These are phyloP conservation scores for Alternaria atra DNA, from an alignment of 2,329 filamentous ascomycete species.

Conservation along the genomic window DNA sequence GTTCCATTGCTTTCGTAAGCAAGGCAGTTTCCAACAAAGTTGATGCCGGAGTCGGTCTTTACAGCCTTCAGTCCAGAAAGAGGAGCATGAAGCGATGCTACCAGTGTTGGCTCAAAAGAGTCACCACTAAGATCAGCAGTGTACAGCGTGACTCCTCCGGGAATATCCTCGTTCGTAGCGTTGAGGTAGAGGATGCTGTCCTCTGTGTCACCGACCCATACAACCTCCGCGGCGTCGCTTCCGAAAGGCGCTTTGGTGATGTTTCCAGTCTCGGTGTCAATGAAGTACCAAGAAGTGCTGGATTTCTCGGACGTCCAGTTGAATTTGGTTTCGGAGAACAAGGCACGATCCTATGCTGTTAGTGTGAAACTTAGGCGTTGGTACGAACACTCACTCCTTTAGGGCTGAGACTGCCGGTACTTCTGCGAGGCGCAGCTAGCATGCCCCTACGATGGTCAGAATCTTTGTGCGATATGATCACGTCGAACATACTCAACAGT, in stretches of 20 bases:
- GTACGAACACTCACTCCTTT: conserved; percentile 37
- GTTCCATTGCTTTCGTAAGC: conserved; percentile 71
- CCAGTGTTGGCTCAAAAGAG: conserved; percentile 40
- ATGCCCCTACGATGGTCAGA: conserved; percentile 26
- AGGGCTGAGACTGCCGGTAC: conserved; percentile 44
- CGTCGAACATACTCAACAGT: conserved; percentile 35
- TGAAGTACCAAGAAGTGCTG: conserved; percentile 60
- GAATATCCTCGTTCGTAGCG: conserved; percentile 66
- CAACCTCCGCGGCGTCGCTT: conserved; percentile 44
- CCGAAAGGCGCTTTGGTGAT: conserved; percentile 45
- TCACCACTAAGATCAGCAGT: conserved; percentile 42
- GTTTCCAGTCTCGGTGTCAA: conserved; percentile 43
- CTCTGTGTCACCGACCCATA: conserved; percentile 45
- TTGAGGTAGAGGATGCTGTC: conserved; percentile 70
- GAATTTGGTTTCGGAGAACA: conserved; percentile 48
- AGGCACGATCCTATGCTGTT: conserved; percentile 38
- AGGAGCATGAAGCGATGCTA: conserved; percentile 55
- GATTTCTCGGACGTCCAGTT: conserved; percentile 48
- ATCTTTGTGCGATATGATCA: background rate
- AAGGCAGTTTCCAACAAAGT: conserved; percentile 64
- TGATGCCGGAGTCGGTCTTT: conserved; percentile 52
- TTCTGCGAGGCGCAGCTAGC: conserved; percentile 43
- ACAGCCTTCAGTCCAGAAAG: conserved; percentile 60
- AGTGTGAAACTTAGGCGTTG: background rate
- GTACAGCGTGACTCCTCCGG: conserved; percentile 47